Evolutionary conservation across 352 stramenopile genomes (phyloP), one percentile per base, ranked within the genome.

Genomic region (Phytopythium ostracodes): DNA sequence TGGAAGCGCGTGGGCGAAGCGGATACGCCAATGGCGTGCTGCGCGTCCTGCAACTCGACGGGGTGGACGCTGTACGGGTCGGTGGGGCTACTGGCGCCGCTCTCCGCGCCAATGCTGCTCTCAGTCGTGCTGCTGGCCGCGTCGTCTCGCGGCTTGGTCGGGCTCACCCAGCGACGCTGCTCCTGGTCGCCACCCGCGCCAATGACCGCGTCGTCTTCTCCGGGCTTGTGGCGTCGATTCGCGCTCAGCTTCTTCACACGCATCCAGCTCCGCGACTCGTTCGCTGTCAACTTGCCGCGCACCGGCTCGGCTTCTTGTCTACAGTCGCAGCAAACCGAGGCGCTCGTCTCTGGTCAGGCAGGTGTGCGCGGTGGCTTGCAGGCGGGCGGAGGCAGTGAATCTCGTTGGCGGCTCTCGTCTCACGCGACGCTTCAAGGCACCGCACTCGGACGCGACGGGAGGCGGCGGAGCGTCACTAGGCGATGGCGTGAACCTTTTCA

Each of bases 181-280:
- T 79, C 65, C 60, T 60, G 67, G 61, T 76, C 67, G 60, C 31
- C 68, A 24, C 52, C 57, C 44, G 64, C 46, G 46, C 40, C 40
- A 20, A 52, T 52, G 24, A 24, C 59, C 33, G 64, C 64, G 72
- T 88, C 78, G 69, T 88, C 81, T 51, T 90, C 81, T 58, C 78
- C 78, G 68, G 75, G 59, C 81, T 84, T 87, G 46, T 78, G 69
- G 68, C 78, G 81, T 64, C 78, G 75, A 60, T 80, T 85, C 53
- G 69, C 66, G 72, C 74, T 88, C 68, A 88, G 63, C 56, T 90
- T 90, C 79, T 90, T 90, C 69, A 90, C 77, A 79, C 81, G 81
- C 81, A 90, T 90, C 56, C 70, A 44, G 63, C 52, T 50, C 44
- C 29, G 46, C 46, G 46, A 29, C 22, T 52, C 46, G 46, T 22